Evolutionary conservation across 129 eudicot genomes (phyloP).

Genomic region (Lactuca sativa): DNA sequence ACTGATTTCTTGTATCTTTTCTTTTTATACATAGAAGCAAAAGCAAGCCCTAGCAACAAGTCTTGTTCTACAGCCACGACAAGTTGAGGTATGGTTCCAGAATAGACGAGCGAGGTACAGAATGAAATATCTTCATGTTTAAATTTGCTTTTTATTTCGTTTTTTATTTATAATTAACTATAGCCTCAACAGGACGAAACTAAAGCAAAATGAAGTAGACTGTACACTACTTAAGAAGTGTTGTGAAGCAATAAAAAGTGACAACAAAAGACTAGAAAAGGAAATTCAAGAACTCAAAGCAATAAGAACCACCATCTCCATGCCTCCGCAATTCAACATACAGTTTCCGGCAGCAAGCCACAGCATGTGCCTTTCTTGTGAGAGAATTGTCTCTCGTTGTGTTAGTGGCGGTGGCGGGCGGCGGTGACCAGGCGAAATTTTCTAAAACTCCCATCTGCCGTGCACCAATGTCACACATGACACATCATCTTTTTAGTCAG

Average conservation of each 20-base stretch:
- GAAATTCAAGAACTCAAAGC: constrained; percentile 49
- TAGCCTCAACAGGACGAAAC: constrained; percentile 40
- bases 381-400: constrained; percentile 21
- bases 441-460: constrained; percentile 12
- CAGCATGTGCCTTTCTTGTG: constrained; percentile 53
- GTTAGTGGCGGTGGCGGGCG: constrained; percentile 3
- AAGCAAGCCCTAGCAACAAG: constrained; percentile 54
- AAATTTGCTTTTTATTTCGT: background rate
- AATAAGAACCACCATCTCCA: constrained; percentile 5
- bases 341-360: constrained; percentile 42
- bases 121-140: background rate
- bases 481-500: constrained; percentile 33
- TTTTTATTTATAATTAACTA: background rate
- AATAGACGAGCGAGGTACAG: constrained; percentile 73
- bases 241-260: constrained; percentile 43
- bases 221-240: constrained; percentile 45
- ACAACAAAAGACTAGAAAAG: constrained; percentile 42
- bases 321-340: constrained; percentile 20
- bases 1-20: background rate
- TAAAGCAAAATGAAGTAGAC: constrained; percentile 63
- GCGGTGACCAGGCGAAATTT: background rate
- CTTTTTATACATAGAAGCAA: constrained; percentile 42
- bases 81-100: constrained; percentile 84
- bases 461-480: constrained; percentile 31
- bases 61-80: constrained; percentile 57